These are phyloP conservation scores for Ensete ventricosum DNA, from an alignment of 176 grass and related monocot species.

Conservation along the genomic window DNA sequence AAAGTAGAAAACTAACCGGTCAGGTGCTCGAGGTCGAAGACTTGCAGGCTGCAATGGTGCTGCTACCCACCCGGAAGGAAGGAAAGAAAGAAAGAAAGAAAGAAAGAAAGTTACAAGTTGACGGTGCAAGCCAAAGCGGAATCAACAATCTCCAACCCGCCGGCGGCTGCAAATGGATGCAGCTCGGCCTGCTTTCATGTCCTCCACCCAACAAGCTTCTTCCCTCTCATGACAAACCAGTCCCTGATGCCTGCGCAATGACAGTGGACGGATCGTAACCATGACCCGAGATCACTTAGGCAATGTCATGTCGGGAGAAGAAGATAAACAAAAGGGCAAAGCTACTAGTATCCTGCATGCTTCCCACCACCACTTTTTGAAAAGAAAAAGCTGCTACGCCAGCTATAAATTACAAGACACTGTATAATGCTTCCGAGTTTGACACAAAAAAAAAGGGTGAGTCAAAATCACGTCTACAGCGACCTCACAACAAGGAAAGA, in stretches of 20 bases:
- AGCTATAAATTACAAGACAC: conserved; percentile 27
- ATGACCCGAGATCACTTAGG: neutral
- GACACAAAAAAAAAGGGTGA: neutral
- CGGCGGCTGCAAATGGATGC: neutral
- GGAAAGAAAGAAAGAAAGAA: neutral
- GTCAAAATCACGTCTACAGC: neutral
- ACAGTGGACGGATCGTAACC: neutral
- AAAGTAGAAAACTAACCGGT: too few species aligned
- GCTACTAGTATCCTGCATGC: conserved; percentile 28
- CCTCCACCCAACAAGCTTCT: neutral
- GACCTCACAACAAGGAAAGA: conserved; percentile 4
- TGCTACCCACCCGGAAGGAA: too few species aligned
- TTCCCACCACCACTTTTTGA: conserved; percentile 10
- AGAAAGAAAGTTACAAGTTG: too few species aligned
- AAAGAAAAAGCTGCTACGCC: conserved; percentile 22
- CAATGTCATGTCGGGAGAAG: neutral
- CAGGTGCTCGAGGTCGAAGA: too few species aligned
- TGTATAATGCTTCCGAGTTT: conserved; percentile 27
- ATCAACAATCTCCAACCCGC: neutral
- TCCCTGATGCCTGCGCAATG: too few species aligned
- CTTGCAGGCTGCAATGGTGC: too few species aligned
- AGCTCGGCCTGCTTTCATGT: neutral
- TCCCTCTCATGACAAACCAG: neutral
- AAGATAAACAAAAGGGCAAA: conserved; percentile 1
- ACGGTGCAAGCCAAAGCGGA: neutral